Base-by-base conservation (phyloP, 1,284 basidiomycete genomes). In the Sporisorium iseilematis-ciliati region DNA sequence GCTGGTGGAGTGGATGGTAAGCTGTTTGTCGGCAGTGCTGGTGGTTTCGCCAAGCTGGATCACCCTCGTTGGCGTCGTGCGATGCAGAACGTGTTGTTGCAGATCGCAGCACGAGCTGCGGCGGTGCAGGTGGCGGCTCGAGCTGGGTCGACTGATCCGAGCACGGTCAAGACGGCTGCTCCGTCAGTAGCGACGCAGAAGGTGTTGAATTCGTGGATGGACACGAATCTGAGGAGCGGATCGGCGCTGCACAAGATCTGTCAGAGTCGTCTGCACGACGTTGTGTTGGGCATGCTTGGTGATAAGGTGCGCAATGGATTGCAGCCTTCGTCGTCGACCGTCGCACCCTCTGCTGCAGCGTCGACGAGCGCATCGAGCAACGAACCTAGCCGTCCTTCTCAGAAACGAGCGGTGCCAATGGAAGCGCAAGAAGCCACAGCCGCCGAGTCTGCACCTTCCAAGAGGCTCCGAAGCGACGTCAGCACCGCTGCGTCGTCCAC, bases 1-100 rank as follows among this genome's bases (percentile, higher is more conserved):
- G 11, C 68, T 20, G 49, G 58, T 1, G 42, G 25, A 2, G 18
- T 45, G 5, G 65, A 65, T 40, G 65, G 64, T 29, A 55, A 59
- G 43, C 21, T 67, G 25, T 68, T 67, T 29, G 65, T 65, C 14
- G 72, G 77, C 33, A 66, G 64, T 21, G 63, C 62, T 3, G 65
- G 64, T 29, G 81, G 81, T 10, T 70, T 78, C 25, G 72, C 63
- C 51, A 84, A 85, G 73, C 85, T 87, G 53, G 88, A 89, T 42
- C 79, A 85, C 61, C 86, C 87, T 51, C 86, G 87, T 59, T 89
- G 89, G 88, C 85, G 86, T 62, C 84, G 80, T 41, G 87, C 88
- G 54, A 89, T 90, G 83, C 87, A 88, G 57, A 90, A 90, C 71
- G 87, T 91, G 50, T 88, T 90, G 12, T 84, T 92, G 33, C 91